These are phyloP conservation scores for Eremomyces bilateralis DNA, from an alignment of 495 filamentous ascomycete species.

Conservation along the genomic window DNA sequence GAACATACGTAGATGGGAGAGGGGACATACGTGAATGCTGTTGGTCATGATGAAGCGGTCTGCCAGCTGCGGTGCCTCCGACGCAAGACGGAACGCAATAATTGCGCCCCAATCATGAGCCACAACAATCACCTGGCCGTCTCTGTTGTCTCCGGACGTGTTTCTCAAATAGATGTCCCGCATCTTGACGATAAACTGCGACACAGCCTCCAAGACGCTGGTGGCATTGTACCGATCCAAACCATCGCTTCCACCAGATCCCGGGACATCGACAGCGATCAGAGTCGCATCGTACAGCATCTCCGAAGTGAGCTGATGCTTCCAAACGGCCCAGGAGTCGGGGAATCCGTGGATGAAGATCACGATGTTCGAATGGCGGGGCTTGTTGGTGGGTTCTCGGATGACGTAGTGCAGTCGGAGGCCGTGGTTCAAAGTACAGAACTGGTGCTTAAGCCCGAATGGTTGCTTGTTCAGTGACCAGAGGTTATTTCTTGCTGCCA, in stretches of 20 bases:
- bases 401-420: slow-evolving; percentile 31
- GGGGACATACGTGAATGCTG: slow-evolving; percentile 25
- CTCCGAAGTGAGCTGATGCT: slow-evolving; percentile 18
- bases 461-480: slow-evolving; percentile 25
- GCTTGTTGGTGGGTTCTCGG: slow-evolving; percentile 1
- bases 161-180: slow-evolving; percentile 19
- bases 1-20: slow-evolving; percentile 6
- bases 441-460: slow-evolving; percentile 23
- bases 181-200: slow-evolving; percentile 26
- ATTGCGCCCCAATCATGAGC: slow-evolving; percentile 36
- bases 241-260: slow-evolving; percentile 30
- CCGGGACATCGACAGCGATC: slow-evolving; percentile 32
- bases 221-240: slow-evolving; percentile 26
- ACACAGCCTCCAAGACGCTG: slow-evolving; percentile 27
- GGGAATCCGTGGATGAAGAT: slow-evolving; percentile 39
- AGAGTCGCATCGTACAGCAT: slow-evolving; percentile 18
- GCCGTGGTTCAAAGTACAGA: slow-evolving; percentile 25
- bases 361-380: slow-evolving; percentile 20
- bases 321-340: slow-evolving; percentile 33
- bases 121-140: slow-evolving; percentile 25
- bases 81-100: slow-evolving; percentile 28
- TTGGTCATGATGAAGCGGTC: slow-evolving; percentile 30
- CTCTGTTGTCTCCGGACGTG: too few relatives aligned
- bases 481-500: slow-evolving; percentile 21
- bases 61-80: slow-evolving; percentile 30